These are phyloP conservation scores for Beauveria bassiana DNA, from an alignment of 2,329 filamentous ascomycete species.

Conservation along the genomic window DNA sequence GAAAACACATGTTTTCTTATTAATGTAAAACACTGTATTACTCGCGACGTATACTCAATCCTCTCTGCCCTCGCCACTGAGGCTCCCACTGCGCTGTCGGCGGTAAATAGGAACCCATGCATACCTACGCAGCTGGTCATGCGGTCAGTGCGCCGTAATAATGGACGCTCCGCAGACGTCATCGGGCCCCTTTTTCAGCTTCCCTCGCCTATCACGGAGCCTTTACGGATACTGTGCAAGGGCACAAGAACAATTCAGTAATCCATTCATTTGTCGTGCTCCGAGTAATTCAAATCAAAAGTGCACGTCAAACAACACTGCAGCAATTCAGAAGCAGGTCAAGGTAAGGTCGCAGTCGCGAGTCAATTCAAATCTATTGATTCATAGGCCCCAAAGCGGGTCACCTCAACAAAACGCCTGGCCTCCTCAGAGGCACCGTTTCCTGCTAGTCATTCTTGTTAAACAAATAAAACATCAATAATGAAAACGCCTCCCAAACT, in stretches of 20 bases:
- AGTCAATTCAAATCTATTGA: conserved; percentile 5
- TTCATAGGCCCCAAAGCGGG: conserved; percentile 5
- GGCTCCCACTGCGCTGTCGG: no score
- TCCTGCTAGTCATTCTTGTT: conserved; percentile 6
- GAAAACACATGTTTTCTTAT: no score
- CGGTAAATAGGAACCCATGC: no score
- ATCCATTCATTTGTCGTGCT: no score
- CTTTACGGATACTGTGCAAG: no score
- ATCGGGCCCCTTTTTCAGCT: not conserved
- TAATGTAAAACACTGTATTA: no score
- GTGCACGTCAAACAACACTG: no score
- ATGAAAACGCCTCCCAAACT: not conserved
- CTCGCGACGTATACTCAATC: no score
- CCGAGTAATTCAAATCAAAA: no score
- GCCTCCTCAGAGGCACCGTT: not conserved
- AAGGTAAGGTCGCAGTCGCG: conserved; percentile 1
- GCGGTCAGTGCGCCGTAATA: no score
- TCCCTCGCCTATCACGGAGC: not conserved
- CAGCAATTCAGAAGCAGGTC: not conserved
- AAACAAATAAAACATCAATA: not conserved
- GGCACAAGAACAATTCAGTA: no score
- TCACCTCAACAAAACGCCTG: conserved; percentile 6
- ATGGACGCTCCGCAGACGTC: not conserved
- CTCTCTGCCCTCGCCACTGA: no score
- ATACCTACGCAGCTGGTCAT: not conserved